phyloP scores from a whole-genome alignment of 306 rosid genomes.

The Pachyrhizus erosus region DNA sequence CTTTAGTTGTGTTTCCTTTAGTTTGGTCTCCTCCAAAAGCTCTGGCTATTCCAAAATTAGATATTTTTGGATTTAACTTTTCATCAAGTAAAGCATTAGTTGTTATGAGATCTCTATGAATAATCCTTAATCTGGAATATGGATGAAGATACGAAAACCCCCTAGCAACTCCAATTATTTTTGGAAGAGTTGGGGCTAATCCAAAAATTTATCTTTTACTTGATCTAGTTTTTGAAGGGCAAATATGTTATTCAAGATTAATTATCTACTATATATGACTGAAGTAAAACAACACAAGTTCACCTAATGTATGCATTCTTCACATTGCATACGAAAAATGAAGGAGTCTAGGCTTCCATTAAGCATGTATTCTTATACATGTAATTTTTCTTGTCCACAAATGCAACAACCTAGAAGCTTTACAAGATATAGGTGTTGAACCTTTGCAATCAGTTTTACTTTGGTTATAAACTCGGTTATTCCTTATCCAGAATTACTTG shows the following conservation, averaged over 20 bases:
- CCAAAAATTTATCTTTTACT: background rate
- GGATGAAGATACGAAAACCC: constrained; percentile 23
- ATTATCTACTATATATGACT: background rate
- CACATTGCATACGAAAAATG: constrained; percentile 10
- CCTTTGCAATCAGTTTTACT: constrained; percentile 12
- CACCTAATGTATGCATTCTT: background rate
- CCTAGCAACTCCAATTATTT: constrained; percentile 22
- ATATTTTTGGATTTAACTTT: too few species aligned
- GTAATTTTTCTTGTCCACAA: background rate
- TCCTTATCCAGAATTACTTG: background rate
- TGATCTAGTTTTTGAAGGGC: background rate
- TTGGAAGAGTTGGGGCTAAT: background rate
- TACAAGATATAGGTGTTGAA: constrained; percentile 19
- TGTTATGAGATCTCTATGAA: too few species aligned
- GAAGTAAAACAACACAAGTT: background rate
- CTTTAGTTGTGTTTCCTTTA: too few species aligned
- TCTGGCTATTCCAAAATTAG: too few species aligned
- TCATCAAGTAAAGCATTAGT: too few species aligned
- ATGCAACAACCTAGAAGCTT: constrained; percentile 27
- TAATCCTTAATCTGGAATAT: too few species aligned
- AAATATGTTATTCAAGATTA: background rate
- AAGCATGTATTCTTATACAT: constrained; percentile 9
- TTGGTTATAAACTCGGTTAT: background rate
- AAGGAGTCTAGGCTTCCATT: constrained; percentile 8
- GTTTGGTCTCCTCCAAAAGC: too few species aligned